Base-by-base conservation (phyloP, 495 filamentous ascomycete genomes). In the Achaetomiella virescens region DNA sequence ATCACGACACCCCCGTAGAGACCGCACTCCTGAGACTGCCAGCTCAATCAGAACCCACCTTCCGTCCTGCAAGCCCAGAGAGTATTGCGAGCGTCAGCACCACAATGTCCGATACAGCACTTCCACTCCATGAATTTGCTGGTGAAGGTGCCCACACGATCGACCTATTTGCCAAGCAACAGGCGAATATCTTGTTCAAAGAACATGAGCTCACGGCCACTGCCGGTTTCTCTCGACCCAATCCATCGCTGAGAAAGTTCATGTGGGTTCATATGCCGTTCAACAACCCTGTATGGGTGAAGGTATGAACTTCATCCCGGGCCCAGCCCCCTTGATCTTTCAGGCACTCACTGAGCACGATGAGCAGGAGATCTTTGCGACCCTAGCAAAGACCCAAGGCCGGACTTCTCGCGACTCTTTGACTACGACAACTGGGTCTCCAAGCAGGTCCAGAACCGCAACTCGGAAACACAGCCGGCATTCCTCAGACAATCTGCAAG, bases 251-350 rank as follows among this genome's bases (percentile, higher is more conserved):
- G 60, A 69, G 68, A 12, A 77, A 83, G 61, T 76, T 86, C 35
- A 74, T 81, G 51, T 88, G 84, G 84, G 79, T 86, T 36, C 84
- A 88, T 61, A 66, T 85, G 25, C 83, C 83, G 0, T 87, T 79
- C 55, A 87, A 80, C 4, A 82, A 86, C 64, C 78, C 84, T 2
- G 75, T 77, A 7, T 88, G 84, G 84, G 84, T 86, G 12, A 81
- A 79, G 62, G 76, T 78, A 62, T 52, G 22, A 61, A 57, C 20
- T 29, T 54, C 68, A 14, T 22, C 65, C 68, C 6, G 54, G 60
- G 0, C 27, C 4, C 27, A 31, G 27, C 9, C 61, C 6, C 1
- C n/a, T 15, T 48, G 17, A 14, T 18, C 2, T 56, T 6, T 59
- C 60, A 4, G 62, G 59, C 27, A 45, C 61, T n/a, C 66, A 21